A percentile compares a stretch with the other conserved stretches of the same genome.
Evolutionary conservation across 192 early-diverging fungal genomes (phyloP).

Genomic region (Dissophora globulifera): DNA sequence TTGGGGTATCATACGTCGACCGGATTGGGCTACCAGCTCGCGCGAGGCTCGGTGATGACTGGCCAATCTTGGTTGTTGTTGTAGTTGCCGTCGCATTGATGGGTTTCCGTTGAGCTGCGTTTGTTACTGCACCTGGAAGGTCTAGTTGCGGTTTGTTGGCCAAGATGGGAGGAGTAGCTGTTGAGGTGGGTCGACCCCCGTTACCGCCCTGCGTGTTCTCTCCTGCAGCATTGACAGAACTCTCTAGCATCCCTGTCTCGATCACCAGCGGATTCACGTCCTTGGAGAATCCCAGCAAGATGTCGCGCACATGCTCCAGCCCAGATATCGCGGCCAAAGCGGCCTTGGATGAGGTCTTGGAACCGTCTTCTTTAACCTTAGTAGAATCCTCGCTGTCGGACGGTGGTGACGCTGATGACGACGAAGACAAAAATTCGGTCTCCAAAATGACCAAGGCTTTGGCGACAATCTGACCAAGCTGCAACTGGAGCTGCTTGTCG

Average conservation of each 20-base stretch:
- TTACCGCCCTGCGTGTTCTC: too few species aligned
- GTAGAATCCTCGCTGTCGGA: not conserved
- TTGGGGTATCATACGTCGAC: not conserved
- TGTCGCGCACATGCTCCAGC: constrained; percentile 66
- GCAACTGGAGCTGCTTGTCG: constrained; percentile 50
- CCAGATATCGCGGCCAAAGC: constrained; percentile 56
- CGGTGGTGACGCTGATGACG: constrained; percentile 21
- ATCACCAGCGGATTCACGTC: constrained; percentile 56
- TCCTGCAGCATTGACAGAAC: too few species aligned
- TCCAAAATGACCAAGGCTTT: constrained; percentile 59
- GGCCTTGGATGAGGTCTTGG: constrained; percentile 36
- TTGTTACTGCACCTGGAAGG: not conserved
- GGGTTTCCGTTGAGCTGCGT: constrained; percentile 3
- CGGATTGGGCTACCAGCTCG: constrained; percentile 4
- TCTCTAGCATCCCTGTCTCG: constrained; percentile 30
- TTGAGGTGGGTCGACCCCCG: too few species aligned
- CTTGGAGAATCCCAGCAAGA: constrained; percentile 55
- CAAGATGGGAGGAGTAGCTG: not conserved
- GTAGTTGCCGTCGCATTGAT: constrained; percentile 12
- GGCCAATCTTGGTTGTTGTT: not conserved
- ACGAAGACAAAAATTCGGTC: too few species aligned
- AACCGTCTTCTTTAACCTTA: constrained; percentile 9
- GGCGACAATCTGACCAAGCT: constrained; percentile 51
- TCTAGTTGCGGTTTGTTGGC: not conserved
- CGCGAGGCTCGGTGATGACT: not conserved